A percentile compares a stretch with the other conserved stretches of the same genome.
Conservation (phyloP, 139 green algal genomes). For the Volvox africanus region DNA sequence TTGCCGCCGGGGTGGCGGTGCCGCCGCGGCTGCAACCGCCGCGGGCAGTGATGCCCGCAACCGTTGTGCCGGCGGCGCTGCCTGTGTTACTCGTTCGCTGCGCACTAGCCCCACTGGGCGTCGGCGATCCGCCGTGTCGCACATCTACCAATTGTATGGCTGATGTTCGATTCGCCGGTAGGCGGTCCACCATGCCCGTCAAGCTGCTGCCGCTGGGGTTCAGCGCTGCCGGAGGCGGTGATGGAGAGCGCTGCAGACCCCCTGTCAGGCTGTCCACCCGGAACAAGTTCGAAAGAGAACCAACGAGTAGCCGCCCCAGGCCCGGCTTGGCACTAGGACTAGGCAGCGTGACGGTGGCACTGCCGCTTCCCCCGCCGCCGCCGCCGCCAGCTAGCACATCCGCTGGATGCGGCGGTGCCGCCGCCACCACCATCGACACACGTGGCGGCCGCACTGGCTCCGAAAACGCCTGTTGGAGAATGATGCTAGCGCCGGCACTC, state of each 20-base stretch:
- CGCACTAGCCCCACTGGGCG: neutral
- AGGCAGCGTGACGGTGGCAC: neutral
- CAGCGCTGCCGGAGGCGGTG: neutral
- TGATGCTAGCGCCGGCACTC: neutral
- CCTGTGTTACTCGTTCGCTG: neutral
- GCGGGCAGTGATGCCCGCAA: neutral
- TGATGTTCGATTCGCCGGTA: neutral
- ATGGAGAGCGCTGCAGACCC: neutral
- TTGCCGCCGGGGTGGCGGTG: neutral
- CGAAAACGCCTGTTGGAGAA: neutral
- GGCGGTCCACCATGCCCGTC: neutral
- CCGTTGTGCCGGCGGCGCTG: neutral
- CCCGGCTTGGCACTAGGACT: neutral
- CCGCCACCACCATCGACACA: too few species aligned
- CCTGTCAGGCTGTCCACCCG: slow-evolving; percentile 19
- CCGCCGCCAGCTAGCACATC: neutral
- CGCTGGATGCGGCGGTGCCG: neutral
- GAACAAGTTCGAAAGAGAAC: slow-evolving; percentile 34
- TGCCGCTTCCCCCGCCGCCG: neutral
- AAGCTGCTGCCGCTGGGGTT: slow-evolving; percentile 15
- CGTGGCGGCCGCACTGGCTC: neutral
- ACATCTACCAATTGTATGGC: neutral
- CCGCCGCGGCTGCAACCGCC: neutral
- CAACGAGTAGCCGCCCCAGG: slow-evolving; percentile 30
- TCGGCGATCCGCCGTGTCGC: neutral